phyloP scores from a whole-genome alignment of 1,284 basidiomycete species.

The Ceratobasidium sp. region DNA sequence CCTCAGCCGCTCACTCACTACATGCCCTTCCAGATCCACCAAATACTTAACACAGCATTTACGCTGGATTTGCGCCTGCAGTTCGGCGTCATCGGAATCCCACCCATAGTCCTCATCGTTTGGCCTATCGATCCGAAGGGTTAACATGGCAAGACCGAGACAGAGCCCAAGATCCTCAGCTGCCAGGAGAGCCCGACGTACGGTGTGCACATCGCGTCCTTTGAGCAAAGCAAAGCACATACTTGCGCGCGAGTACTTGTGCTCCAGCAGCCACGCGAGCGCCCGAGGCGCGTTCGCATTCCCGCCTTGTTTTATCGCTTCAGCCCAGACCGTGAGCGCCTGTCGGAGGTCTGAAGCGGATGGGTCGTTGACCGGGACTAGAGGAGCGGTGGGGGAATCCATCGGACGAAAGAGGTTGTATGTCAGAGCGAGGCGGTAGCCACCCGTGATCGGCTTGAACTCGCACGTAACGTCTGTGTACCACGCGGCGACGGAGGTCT shows the following conservation, averaged over 20 bases:
- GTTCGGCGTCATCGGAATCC: no score
- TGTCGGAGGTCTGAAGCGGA: neutral
- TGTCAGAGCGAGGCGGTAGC: constrained; percentile 40
- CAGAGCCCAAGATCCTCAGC: neutral
- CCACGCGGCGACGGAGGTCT: constrained; percentile 35
- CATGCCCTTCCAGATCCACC: no score
- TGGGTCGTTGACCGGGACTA: neutral
- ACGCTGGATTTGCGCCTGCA: no score
- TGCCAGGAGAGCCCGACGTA: constrained; percentile 15
- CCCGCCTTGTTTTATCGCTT: constrained; percentile 3
- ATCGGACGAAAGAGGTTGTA: constrained; percentile 39
- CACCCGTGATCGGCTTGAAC: constrained; percentile 40
- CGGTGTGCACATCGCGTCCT: constrained; percentile 45
- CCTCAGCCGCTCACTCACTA: no score
- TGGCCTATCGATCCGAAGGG: no score
- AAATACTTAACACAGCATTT: no score
- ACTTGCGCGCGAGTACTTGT: constrained; percentile 50
- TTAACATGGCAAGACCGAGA: constrained; percentile 10
- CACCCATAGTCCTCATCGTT: no score
- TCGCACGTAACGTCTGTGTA: constrained; percentile 45
- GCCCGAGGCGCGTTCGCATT: constrained; percentile 43
- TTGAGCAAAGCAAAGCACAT: constrained; percentile 41
- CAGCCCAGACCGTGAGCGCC: neutral
- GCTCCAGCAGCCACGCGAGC: constrained; percentile 50
- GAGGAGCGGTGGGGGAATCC: neutral